Evolutionary conservation across 2,329 filamentous ascomycete species (phyloP), one percentile per base, ranked within the genome.

Genomic region (Coniochaeta sp.): DNA sequence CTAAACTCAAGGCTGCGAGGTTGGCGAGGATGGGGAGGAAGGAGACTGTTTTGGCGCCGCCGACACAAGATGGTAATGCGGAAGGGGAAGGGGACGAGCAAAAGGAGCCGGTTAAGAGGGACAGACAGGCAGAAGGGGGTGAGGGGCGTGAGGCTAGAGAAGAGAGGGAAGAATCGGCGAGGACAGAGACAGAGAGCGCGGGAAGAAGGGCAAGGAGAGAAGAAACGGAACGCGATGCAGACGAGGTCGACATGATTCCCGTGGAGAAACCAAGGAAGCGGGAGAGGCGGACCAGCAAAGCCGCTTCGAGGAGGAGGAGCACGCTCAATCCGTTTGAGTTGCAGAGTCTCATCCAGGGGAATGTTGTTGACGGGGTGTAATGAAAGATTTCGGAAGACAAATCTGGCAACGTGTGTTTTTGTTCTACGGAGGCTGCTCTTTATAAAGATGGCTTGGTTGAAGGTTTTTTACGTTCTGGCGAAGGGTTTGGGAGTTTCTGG

Each of bases 321-420:
- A 91, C 87, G 18, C 70, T 92, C 28, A 90, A 81, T 60, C 83
- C 86, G 3, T 86, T 85, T 74, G 88, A 92, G 67, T 68, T 91
- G 62, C 79, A 87, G 68, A 81, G 77, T 42, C 64, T 88, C 63
- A 84, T 85, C 2, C 53, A 61, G 51, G 59, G 59, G 16, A 52
- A 40, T 35, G 58, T 57, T 2, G 46, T 49, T n/a, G 55, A n/a
- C n/a, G n/a, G n/a, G n/a, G n/a, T n/a, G n/a, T n/a, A n/a, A n/a
- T n/a, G n/a, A n/a, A n/a, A n/a, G n/a, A n/a, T n/a, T n/a, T n/a
- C n/a, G n/a, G n/a, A n/a, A n/a, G n/a, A n/a, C n/a, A n/a, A n/a
- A n/a, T n/a, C n/a, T n/a, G n/a, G n/a, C n/a, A n/a, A n/a, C n/a
- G n/a, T n/a, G n/a, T n/a, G n/a, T n/a, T n/a, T n/a, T n/a, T n/a